Base-by-base conservation (phyloP, 2,329 filamentous ascomycete genomes). In the Westerdykella aurantiaca region DNA sequence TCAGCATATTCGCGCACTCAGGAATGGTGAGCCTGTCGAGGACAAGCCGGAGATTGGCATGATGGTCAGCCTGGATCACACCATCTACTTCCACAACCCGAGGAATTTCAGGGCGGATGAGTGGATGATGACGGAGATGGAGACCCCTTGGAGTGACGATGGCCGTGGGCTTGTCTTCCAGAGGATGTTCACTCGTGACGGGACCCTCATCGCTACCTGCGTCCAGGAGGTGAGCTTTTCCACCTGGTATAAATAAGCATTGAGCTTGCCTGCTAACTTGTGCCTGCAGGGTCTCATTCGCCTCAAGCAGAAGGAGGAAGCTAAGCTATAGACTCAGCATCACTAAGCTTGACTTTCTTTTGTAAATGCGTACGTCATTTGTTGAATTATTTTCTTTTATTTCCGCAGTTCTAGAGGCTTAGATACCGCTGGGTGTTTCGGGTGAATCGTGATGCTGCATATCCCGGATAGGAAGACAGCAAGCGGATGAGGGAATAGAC, bases 111-210 rank as follows among this genome's bases (percentile, higher is more conserved):
- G 70, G 31, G 74, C 74, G 31, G 75, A 78, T 44, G 74, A 89
- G 67, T 90, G 86, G 86, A 84, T 89, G 78, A 81, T 88, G 54
- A 79, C 77, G 16, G 86, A 90, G 71, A 87, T 87, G 78, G 79
- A 86, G 67, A 88, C 81, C 43, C 85, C 86, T 0, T 93, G 87
- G 86, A 78, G 83, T 2, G 86, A 83, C 1, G 84, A 89, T 57
- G 86, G 86, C 3, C 75, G 87, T 47, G 87, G 85, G 0, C 73
- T 91, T 14, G 87, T 91, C 34, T 79, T 77, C 55, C 85, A 89
- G 73, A 78, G 80, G 66, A 85, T 91, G 48, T 90, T 82, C 63
- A 76, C 78, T 21, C 73, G 71, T 52, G 82, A 89, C 48, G 87
- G 87, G 17, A 83, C 75, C 21, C 66, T 93, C 66, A 69, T 93